phyloP scores from a whole-genome alignment of 352 stramenopile genomes.

The Globisporangium carolinianum region DNA sequence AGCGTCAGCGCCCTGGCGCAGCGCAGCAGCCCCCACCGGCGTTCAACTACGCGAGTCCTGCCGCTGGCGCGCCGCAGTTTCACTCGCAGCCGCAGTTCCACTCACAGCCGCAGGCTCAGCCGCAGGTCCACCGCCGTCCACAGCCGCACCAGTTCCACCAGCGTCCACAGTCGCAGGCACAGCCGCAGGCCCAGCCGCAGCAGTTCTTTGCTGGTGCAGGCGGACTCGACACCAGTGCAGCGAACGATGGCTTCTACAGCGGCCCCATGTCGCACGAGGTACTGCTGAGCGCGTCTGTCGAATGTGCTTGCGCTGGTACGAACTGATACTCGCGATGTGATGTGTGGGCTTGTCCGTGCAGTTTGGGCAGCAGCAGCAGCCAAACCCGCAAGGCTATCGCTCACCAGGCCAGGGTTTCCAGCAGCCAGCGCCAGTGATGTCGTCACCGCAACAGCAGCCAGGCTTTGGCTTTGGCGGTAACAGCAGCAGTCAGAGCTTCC shows the following conservation, averaged over 20 bases:
- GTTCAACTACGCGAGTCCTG: conserved; percentile 8
- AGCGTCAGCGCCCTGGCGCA: conserved; percentile 28
- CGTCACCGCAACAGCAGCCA: conserved; percentile 17
- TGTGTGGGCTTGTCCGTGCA: conserved; percentile 7
- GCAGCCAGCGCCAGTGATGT: not conserved
- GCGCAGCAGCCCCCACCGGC: conserved; percentile 14
- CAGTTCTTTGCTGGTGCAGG: conserved; percentile 9
- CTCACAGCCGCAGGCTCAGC: conserved; percentile 26
- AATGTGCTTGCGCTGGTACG: no score
- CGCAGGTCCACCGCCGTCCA: conserved; percentile 25
- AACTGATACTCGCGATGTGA: not conserved
- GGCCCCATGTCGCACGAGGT: conserved; percentile 33
- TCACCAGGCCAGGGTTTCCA: conserved; percentile 5
- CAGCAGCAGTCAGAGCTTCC: conserved; percentile 8
- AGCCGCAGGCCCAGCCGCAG: conserved; percentile 14
- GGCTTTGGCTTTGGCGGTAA: conserved; percentile 7
- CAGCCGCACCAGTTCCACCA: conserved; percentile 56
- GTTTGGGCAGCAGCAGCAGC: conserved; percentile 24
- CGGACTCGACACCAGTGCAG: conserved; percentile 2
- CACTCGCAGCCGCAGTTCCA: conserved; percentile 31
- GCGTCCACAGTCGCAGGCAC: conserved; percentile 18
- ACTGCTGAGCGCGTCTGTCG: not conserved
- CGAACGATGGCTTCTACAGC: conserved; percentile 27
- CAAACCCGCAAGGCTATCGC: conserved; percentile 24
- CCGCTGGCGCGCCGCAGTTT: conserved; percentile 18